Conservation (phyloP, 441 rosid genomes). For the Dalechampia spathulata region DNA sequence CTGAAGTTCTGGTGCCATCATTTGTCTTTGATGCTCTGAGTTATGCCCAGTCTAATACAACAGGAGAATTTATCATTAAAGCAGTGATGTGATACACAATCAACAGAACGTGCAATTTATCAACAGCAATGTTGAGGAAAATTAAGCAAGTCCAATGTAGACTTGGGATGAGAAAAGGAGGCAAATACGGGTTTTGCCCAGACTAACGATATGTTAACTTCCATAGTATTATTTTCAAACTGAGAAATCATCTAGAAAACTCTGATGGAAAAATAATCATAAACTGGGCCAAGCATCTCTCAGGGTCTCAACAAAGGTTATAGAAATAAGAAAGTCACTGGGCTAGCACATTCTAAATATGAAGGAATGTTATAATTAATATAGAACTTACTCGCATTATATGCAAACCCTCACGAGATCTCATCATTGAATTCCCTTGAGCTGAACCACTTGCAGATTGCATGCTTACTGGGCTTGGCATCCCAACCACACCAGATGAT, state of each 20-base stretch:
- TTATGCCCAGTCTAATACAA: slow-evolving; percentile 44
- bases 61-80: slow-evolving; percentile 4
- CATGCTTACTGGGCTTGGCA: slow-evolving; percentile 57
- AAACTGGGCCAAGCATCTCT: too few relatives aligned
- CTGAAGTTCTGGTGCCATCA: slow-evolving; percentile 56
- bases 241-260: too few relatives aligned
- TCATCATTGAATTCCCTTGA: slow-evolving; percentile 75
- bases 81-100: background rate
- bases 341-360: background rate
- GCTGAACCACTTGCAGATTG: slow-evolving; percentile 61
- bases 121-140: background rate
- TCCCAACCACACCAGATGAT: slow-evolving; percentile 65
- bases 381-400: slow-evolving; percentile 61
- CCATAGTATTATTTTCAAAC: too few relatives aligned
- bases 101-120: background rate
- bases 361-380: background rate
- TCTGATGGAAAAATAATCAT: too few relatives aligned
- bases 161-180: too few relatives aligned
- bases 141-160: too few relatives aligned
- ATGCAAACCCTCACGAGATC: slow-evolving; percentile 73
- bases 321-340: background rate
- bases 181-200: too few relatives aligned
- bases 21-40: slow-evolving; percentile 55
- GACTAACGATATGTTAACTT: too few relatives aligned
- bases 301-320: too few relatives aligned